phyloP scores from a whole-genome alignment of 1,139 yeast genomes.

The Ogataea hybrid region DNA sequence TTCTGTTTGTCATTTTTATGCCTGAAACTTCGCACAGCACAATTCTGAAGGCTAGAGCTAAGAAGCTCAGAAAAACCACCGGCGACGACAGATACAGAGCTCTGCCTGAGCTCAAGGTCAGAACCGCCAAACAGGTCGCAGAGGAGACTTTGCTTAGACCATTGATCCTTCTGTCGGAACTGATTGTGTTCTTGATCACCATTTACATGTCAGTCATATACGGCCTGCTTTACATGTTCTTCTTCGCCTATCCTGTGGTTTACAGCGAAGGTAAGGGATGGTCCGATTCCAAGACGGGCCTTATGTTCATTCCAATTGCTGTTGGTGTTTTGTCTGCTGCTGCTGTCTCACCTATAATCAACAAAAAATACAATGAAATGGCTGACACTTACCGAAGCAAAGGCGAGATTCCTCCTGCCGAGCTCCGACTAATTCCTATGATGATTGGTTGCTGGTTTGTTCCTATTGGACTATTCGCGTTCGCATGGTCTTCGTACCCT shows the following conservation, averaged over 20 bases:
- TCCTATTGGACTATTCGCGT: conserved; percentile 54
- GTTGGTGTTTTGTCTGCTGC: conserved; percentile 61
- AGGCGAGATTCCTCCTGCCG: conserved; percentile 61
- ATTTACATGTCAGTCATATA: conserved; percentile 59
- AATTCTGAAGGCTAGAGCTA: conserved; percentile 50
- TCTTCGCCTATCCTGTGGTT: conserved; percentile 67
- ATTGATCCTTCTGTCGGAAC: conserved; percentile 44
- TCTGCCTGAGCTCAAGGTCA: conserved; percentile 43
- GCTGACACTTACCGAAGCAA: conserved; percentile 48
- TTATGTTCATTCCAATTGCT: conserved; percentile 71
- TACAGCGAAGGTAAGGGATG: conserved; percentile 65
- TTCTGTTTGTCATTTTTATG: conserved; percentile 37
- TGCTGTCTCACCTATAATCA: conserved; percentile 52
- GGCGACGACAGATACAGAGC: conserved; percentile 54
- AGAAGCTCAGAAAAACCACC: conserved; percentile 49
- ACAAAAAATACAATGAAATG: conserved; percentile 54
- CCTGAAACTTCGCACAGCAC: conserved; percentile 63
- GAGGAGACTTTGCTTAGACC: conserved; percentile 55
- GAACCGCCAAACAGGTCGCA: conserved; percentile 41
- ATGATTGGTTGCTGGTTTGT: conserved; percentile 62
- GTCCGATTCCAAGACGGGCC: conserved; percentile 57
- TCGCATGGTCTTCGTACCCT: conserved; percentile 65
- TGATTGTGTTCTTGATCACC: conserved; percentile 57
- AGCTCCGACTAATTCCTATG: conserved; percentile 60
- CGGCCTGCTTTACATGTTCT: conserved; percentile 60